Base-by-base conservation (phyloP, 2,329 filamentous ascomycete species). In the Ascosphaera aggregata region DNA sequence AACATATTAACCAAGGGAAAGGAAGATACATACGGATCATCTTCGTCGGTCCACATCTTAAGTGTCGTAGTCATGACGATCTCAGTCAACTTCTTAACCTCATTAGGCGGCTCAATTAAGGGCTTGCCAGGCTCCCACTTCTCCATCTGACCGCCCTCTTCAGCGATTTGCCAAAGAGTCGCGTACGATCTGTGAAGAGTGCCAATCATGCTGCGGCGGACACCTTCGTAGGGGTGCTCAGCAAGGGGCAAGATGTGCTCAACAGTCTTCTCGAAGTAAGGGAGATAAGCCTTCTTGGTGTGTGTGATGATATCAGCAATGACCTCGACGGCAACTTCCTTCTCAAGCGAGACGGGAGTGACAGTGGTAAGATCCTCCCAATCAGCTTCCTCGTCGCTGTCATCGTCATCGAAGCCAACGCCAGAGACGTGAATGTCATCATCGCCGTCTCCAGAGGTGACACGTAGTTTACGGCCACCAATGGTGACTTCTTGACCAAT, bases 241-340 rank as follows among this genome's bases (percentile, higher is more conserved):
- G 78, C 73, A 39, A 94, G 75, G 18, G 77, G 77, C 32, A 82
- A 65, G 20, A 92, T 71, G 46, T 74, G 74, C 58, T 82, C 77
- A 44, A 98, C 72, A 5, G 82, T 82, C 64, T 81, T 79, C 63
- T 93, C 76, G 44, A 94, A 79, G 57, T 86, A 93, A 3, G 80
- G 75, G 47, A 91, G 68, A 55, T 72, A 82, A 47, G 78, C 71
- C 51, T 71, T 70, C 57, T 81, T 84, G 37, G 81, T 81, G 63
- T 91, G 76, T 36, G 80, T 77, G 51, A 95, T 76, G 44, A 98
- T 73, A 53, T 98, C 89, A 46, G 85, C 89, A 27, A 94, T 70
- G 4, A 94, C 85, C 57, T 98, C 89, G 35, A 93, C 73, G 30
- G 89, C 86, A 49, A 95, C 91, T 60, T 98, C 89, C 62, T 95